Conservation (phyloP, 106 monocot genomes). For the Dendrobium chrysotoxum region DNA sequence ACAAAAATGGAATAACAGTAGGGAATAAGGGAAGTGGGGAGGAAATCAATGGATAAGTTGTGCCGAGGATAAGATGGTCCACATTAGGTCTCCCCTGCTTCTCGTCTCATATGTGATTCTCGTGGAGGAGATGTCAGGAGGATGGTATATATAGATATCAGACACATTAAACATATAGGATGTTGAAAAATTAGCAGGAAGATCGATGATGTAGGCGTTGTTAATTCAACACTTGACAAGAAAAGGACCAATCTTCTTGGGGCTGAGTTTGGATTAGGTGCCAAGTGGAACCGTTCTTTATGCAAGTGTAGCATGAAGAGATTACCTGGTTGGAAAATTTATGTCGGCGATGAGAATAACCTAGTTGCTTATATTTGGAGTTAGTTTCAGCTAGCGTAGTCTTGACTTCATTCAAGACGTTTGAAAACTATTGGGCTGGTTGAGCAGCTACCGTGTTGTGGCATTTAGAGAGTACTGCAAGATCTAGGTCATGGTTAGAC, state of each 20-base stretch:
- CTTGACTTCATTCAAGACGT: too few relatives aligned
- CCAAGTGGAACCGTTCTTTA: neutral
- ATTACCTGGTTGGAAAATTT: neutral
- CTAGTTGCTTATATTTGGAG: neutral
- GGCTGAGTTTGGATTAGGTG: neutral
- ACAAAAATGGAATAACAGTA: too few relatives aligned
- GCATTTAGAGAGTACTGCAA: too few relatives aligned
- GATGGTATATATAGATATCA: neutral
- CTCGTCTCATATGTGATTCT: too few relatives aligned
- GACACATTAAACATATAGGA: conserved; percentile 7
- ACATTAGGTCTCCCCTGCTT: too few relatives aligned
- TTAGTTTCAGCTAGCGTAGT: neutral
- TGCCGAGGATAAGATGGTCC: too few relatives aligned
- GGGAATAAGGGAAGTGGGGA: too few relatives aligned
- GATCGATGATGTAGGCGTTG: conserved; percentile 1
- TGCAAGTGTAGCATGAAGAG: neutral
- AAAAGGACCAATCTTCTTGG: neutral
- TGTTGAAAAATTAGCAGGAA: neutral
- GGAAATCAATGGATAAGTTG: too few relatives aligned
- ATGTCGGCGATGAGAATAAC: neutral
- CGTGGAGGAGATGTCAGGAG: too few relatives aligned
- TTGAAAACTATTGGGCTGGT: too few relatives aligned
- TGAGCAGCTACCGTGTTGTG: too few relatives aligned
- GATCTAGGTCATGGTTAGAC: too few relatives aligned
- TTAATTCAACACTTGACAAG: neutral